phyloP scores from a whole-genome alignment of 345 rosid genomes.

The Syzygium jambos region DNA sequence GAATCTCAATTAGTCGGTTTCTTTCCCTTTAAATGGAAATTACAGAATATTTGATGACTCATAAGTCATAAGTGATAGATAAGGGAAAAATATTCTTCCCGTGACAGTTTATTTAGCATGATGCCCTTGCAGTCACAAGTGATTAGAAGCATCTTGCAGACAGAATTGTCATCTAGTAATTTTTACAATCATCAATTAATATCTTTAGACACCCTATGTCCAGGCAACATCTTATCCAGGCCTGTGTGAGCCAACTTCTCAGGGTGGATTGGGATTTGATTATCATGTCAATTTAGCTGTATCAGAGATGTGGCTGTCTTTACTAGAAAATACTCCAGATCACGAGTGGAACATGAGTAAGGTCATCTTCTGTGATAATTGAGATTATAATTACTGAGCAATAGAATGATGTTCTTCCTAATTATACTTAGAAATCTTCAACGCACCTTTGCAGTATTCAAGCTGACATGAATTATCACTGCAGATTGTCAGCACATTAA shows the following conservation, averaged over 20 bases:
- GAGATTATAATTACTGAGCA: background rate
- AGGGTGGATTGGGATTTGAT: constrained; percentile 95
- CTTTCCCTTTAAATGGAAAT: background rate
- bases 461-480: background rate
- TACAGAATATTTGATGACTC: background rate
- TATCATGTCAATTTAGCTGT: constrained; percentile 82
- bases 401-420: background rate
- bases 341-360: constrained; percentile 93
- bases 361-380: constrained; percentile 26
- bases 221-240: constrained; percentile 94
- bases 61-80: background rate
- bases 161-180: background rate
- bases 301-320: constrained; percentile 88
- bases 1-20: background rate
- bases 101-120: background rate
- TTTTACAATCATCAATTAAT: background rate
- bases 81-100: background rate
- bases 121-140: background rate
- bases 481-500: constrained; percentile 74
- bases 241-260: constrained; percentile 77
- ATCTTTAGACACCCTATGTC: background rate
- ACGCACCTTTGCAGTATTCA: background rate
- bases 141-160: background rate
- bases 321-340: constrained; percentile 58
- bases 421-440: background rate